phyloP scores from a whole-genome alignment of 768 basidiomycete species.

The Pluteus cervinus region DNA sequence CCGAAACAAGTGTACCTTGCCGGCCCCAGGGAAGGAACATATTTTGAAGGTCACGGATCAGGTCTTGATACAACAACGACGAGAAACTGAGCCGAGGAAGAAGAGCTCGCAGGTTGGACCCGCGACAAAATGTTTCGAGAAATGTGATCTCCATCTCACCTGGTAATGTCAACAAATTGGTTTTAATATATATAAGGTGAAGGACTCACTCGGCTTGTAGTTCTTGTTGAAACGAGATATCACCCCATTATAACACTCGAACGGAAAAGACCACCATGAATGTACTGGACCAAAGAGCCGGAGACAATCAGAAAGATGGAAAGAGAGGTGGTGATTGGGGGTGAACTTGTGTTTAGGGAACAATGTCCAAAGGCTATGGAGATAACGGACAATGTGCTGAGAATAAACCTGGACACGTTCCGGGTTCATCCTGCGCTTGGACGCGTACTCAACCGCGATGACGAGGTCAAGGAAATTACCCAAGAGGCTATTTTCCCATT shows the following conservation, averaged over 20 bases:
- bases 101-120: too few relatives aligned
- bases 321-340: conserved; percentile 24
- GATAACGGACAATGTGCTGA: neutral
- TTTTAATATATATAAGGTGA: too few relatives aligned
- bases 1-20: too few relatives aligned
- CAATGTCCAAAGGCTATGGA: conserved; percentile 5
- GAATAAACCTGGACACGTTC: neutral
- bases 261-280: conserved; percentile 34
- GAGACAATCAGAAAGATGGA: conserved; percentile 23
- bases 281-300: conserved; percentile 24
- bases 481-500: conserved; percentile 9
- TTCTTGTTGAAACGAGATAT: too few relatives aligned
- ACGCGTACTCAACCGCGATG: conserved; percentile 12
- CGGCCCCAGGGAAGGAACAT: too few relatives aligned
- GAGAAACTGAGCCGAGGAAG: too few relatives aligned
- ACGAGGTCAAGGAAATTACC: conserved; percentile 19
- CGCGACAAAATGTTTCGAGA: too few relatives aligned
- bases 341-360: conserved; percentile 5
- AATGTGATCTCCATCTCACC: too few relatives aligned
- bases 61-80: too few relatives aligned
- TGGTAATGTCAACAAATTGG: too few relatives aligned
- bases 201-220: too few relatives aligned
- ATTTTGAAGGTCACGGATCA: too few relatives aligned
- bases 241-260: conserved; percentile 28
- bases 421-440: conserved; percentile 7